Percentiles rank a stretch among this genome's conserved stretches.
These are phyloP conservation scores for Porcisia deanei DNA, from an alignment of 208 protist genomes.

Conservation along the genomic window DNA sequence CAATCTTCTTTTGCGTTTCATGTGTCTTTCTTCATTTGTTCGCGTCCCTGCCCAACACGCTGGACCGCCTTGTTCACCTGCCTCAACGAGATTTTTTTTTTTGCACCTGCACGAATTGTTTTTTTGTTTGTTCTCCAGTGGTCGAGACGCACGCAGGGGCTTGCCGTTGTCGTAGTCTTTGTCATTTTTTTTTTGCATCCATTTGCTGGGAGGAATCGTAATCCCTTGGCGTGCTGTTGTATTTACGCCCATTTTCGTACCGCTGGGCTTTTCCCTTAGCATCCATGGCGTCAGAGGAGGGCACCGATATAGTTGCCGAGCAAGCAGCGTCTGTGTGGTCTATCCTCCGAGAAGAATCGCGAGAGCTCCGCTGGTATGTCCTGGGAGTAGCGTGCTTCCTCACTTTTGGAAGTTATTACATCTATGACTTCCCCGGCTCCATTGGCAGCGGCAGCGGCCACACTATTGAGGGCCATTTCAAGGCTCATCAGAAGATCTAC, in stretches of 20 bases:
- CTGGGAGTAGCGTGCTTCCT: conserved; percentile 79
- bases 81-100: no score
- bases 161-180: not conserved
- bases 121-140: not conserved
- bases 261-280: not conserved
- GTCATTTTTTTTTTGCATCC: not conserved
- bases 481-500: conserved; percentile 47
- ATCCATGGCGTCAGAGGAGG: not conserved
- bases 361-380: conserved; percentile 81
- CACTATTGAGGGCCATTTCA: conserved; percentile 70
- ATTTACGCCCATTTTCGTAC: not conserved
- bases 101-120: not conserved
- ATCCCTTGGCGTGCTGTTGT: not conserved
- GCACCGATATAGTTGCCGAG: conserved; percentile 5
- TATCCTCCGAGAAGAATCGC: conserved; percentile 40
- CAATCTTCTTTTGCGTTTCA: not conserved
- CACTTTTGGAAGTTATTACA: conserved; percentile 86
- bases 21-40: not conserved
- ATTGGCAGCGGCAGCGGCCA: conserved; percentile 59
- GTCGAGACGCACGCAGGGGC: not conserved
- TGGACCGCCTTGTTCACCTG: no score
- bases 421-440: conserved; percentile 82
- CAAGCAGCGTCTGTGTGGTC: conserved; percentile 10
- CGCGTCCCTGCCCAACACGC: no score
- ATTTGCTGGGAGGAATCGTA: not conserved